A percentile compares a stretch with the other conserved stretches of the same genome.
phyloP scores from a whole-genome alignment of 345 rosid genomes.

The Hibiscus tridactylites region DNA sequence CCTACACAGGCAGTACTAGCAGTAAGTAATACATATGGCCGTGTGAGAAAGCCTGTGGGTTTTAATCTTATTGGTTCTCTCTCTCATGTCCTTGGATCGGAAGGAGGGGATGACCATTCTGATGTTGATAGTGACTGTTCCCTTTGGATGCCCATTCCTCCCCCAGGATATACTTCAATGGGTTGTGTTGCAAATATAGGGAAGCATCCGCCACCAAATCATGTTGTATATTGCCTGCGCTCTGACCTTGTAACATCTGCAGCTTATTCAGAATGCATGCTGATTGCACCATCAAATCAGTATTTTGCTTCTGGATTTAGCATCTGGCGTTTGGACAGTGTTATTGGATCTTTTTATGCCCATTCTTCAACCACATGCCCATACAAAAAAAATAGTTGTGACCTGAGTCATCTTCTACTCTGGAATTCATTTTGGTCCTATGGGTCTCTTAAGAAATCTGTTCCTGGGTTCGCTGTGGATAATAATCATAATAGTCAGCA shows the following conservation, averaged over 20 bases:
- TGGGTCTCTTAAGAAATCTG: conserved; percentile 32
- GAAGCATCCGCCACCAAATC: conserved; percentile 71
- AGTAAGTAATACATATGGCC: conserved; percentile 87
- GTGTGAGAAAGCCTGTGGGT: conserved; percentile 83
- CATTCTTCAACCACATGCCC: conserved; percentile 65
- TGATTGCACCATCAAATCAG: conserved; percentile 36
- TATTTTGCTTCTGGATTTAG: conserved; percentile 67
- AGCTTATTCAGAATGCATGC: conserved; percentile 76
- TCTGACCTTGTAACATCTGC: conserved; percentile 93
- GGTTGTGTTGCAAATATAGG: conserved; percentile 91
- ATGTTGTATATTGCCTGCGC: conserved; percentile 78
- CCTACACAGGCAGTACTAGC: conserved; percentile 95
- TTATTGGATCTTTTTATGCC: conserved; percentile 82
- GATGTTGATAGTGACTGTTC: conserved; percentile 54
- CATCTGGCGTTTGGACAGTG: conserved; percentile 90
- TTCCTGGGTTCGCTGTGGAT: conserved; percentile 26
- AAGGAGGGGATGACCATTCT: conserved; percentile 26
- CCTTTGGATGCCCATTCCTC: conserved; percentile 96
- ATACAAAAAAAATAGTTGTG: conserved; percentile 38
- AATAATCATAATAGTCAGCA: conserved; percentile 30
- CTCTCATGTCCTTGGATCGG: conserved; percentile 51
- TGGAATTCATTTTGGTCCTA: conserved; percentile 58
- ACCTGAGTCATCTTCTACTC: conserved; percentile 69
- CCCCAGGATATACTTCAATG: conserved; percentile 74
- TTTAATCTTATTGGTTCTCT: conserved; percentile 59